Percentiles rank a stretch among this genome's conserved stretches.
Conservation (phyloP, 1,139 yeast genomes). For the Sugiyamaella sp. region DNA sequence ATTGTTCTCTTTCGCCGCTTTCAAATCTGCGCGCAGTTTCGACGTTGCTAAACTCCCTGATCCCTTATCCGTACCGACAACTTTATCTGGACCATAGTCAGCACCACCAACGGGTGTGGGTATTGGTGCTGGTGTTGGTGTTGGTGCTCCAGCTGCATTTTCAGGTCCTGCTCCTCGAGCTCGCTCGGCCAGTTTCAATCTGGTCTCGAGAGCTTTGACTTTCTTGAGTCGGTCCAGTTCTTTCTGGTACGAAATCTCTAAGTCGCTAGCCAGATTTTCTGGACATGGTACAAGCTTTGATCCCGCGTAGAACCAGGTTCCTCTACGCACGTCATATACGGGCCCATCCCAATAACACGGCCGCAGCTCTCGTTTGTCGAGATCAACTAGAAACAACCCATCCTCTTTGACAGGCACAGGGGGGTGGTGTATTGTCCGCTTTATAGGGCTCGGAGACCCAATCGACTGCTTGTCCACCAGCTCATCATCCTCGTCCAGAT, state of each 20-base stretch:
- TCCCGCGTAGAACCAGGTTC: constrained; percentile 76
- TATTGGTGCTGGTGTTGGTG: neutral
- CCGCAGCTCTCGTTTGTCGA: constrained; percentile 53
- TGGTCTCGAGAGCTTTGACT: constrained; percentile 8
- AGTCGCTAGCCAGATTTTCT: constrained; percentile 52
- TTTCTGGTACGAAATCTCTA: constrained; percentile 60
- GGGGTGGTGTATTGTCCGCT: constrained; percentile 1
- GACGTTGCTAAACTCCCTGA: neutral
- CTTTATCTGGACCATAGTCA: neutral
- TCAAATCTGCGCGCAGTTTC: constrained; percentile 7
- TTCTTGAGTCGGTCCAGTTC: constrained; percentile 6
- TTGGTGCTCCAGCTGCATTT: no score
- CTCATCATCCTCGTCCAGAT: constrained; percentile 9
- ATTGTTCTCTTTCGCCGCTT: constrained; percentile 11
- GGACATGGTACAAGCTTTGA: constrained; percentile 54
- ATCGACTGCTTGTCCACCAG: neutral
- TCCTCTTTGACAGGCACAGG: constrained; percentile 77
- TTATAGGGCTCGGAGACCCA: neutral
- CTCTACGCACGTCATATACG: constrained; percentile 77
- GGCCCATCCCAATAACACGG: constrained; percentile 95
- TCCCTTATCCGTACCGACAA: neutral
- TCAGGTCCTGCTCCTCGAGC: neutral
- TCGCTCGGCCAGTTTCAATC: neutral
- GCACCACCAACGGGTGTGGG: neutral
- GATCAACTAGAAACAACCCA: constrained; percentile 69